A percentile compares a stretch with the other conserved stretches of the same genome.
Conservation (phyloP, 768 basidiomycete species). For the Calocera cornea region DNA sequence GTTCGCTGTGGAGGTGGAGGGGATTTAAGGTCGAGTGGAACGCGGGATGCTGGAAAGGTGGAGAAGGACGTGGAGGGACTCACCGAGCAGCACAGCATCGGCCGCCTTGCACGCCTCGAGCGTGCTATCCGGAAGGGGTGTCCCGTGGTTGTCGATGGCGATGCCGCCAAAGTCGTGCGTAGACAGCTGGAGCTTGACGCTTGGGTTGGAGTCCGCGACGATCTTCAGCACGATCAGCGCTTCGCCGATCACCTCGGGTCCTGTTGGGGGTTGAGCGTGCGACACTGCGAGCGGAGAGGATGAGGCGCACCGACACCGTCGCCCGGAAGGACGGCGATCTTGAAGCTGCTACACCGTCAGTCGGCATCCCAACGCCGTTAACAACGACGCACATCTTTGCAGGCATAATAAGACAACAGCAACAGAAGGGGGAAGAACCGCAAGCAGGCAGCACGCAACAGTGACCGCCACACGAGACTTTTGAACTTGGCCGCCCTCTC, state of each 20-base stretch:
- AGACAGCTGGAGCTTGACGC: constrained; percentile 61
- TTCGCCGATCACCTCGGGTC: constrained; percentile 80
- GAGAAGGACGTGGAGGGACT: constrained; percentile 14
- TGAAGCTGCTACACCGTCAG: constrained; percentile 42
- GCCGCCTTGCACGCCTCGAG: constrained; percentile 81
- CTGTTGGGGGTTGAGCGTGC: constrained; percentile 27
- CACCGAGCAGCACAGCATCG: constrained; percentile 93
- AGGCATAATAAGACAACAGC: constrained; percentile 10
- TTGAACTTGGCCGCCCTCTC: neutral
- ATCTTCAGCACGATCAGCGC: constrained; percentile 71
- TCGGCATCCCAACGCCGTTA: neutral
- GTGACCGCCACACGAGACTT: neutral
- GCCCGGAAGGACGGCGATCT: constrained; percentile 80
- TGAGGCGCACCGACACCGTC: constrained; percentile 77
- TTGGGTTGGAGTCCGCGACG: constrained; percentile 43
- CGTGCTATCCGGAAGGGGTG: constrained; percentile 72
- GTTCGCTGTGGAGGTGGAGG: neutral
- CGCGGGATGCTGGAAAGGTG: neutral
- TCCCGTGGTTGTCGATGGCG: constrained; percentile 80
- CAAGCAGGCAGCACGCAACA: neutral
- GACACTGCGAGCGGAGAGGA: constrained; percentile 11
- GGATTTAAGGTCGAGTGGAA: neutral
- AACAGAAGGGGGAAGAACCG: neutral
- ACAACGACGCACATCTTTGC: constrained; percentile 11
- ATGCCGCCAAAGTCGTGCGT: constrained; percentile 76